Evolutionary conservation across 257 asterid species (phyloP), one percentile per base, ranked within the genome.

Genomic region (Solanum tarijense): DNA sequence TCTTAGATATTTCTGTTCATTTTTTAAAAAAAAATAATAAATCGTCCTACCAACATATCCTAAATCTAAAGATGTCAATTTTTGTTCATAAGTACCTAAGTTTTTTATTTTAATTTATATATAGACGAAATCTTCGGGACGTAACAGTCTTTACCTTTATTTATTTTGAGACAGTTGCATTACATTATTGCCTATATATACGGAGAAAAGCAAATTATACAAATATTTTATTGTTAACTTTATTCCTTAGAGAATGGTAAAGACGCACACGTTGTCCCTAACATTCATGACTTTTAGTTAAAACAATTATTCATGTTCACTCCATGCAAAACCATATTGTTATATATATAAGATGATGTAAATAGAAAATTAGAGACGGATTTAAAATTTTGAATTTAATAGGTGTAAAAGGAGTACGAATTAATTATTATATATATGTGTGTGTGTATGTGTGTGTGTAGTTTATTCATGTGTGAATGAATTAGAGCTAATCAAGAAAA

Each of bases 211-310:
- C 14, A 85, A 8, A 83, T 68, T 29, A 48, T 34, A 25, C 18
- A 7, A 9, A 11, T 81, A 5, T 46, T 81, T 81, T 18, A 48
- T 1, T 48, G 20, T 18, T 18, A 31, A 7, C 85, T 81, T 81
- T 81, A 29, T 81, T 81, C 85, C 69, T 81, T 81, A 81, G 85
- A 16, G 69, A 81, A 81, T 81, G 85, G 85, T 46, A 81, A 81
- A 81, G 69, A 81, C 52, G 85, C 85, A 81, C 85, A 81, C 68
- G 41, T 81, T 81, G 43, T 81, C 69, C 41, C 41, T 29, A 4
- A 48, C 10, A 48, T 81, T 81, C 85, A 27, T 81, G 29, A 81
- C 69, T 29, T 81, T 48, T 48, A 7, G 12, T 46, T 6, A 81
- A 81, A 48, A 81, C 13, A 11, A 29, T 81, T 16, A 48, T 81